Evolutionary conservation across 2,329 filamentous ascomycete genomes (phyloP).

Genomic region (Calonectria ilicicola): DNA sequence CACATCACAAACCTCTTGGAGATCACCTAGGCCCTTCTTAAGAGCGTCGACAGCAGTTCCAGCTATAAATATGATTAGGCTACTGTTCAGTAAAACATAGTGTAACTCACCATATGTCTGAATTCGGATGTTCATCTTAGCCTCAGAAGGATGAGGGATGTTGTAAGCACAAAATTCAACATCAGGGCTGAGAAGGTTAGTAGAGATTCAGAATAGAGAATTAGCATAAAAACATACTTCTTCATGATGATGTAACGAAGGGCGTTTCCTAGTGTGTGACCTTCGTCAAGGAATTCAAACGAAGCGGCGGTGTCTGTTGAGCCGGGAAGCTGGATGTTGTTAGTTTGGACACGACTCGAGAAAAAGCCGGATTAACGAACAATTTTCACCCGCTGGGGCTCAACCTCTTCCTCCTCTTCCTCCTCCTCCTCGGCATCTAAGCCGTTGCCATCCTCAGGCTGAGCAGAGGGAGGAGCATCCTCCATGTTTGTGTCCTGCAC

Average conservation of each 20-base stretch:
- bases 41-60: slow-evolving; percentile 86
- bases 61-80: slow-evolving; percentile 62
- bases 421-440: slow-evolving; percentile 52
- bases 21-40: slow-evolving; percentile 88
- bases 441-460: slow-evolving; percentile 49
- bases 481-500: slow-evolving; percentile 57
- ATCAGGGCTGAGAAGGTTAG: slow-evolving; percentile 74
- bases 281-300: slow-evolving; percentile 94
- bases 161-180: slow-evolving; percentile 99
- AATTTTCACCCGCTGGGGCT: slow-evolving; percentile 70
- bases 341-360: background rate
- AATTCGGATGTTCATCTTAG: slow-evolving; percentile 96
- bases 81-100: background rate
- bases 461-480: slow-evolving; percentile 56
- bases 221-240: slow-evolving; percentile 73
- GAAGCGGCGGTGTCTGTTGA: slow-evolving; percentile 90
- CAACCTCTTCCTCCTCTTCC: slow-evolving; percentile 59
- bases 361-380: slow-evolving; percentile 53
- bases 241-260: slow-evolving; percentile 98
- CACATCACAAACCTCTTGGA: slow-evolving; percentile 93
- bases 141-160: slow-evolving; percentile 95
- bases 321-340: slow-evolving; percentile 76
- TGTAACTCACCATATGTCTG: slow-evolving; percentile 87
- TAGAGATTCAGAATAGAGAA: slow-evolving; percentile 2
- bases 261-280: slow-evolving; percentile 95